Evolutionary conservation across 495 filamentous ascomycete genomes (phyloP).

Genomic region (Barbatosphaeria neglecta): DNA sequence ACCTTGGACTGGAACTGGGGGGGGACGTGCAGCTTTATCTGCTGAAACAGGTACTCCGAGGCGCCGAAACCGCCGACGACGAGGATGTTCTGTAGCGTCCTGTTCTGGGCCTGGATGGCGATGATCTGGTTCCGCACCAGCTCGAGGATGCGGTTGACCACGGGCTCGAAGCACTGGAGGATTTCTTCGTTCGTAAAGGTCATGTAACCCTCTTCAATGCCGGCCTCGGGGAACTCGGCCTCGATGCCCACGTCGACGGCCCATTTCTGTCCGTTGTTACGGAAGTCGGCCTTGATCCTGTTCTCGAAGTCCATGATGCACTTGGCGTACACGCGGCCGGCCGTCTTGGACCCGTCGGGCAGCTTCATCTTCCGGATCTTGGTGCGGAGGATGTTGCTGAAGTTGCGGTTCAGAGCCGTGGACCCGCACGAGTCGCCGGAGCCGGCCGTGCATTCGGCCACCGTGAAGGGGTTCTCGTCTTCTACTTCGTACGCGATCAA

Average conservation of each 20-base stretch:
- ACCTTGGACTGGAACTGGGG: slow-evolving; percentile 71
- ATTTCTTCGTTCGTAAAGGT: slow-evolving; percentile 76
- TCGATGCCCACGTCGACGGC: slow-evolving; percentile 68
- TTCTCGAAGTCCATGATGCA: slow-evolving; percentile 77
- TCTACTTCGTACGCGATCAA: slow-evolving; percentile 69
- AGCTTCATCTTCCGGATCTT: slow-evolving; percentile 74
- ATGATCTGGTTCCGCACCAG: slow-evolving; percentile 69
- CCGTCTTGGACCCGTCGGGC: slow-evolving; percentile 62
- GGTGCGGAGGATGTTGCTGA: slow-evolving; percentile 61
- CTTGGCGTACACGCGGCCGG: slow-evolving; percentile 64
- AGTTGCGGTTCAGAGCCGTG: slow-evolving; percentile 63
- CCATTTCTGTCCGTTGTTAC: slow-evolving; percentile 73
- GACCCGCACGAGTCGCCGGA: slow-evolving; percentile 67
- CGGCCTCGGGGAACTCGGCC: slow-evolving; percentile 64
- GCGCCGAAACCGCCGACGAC: slow-evolving; percentile 67
- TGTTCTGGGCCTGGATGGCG: slow-evolving; percentile 64
- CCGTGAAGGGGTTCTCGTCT: slow-evolving; percentile 63
- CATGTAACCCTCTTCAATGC: slow-evolving; percentile 71
- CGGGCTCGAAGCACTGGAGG: slow-evolving; percentile 65
- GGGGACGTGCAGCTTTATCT: slow-evolving; percentile 73
- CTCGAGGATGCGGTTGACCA: slow-evolving; percentile 63
- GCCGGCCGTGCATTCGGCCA: slow-evolving; percentile 63
- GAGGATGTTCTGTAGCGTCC: slow-evolving; percentile 59
- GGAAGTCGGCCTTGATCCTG: slow-evolving; percentile 68
- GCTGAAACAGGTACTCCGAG: slow-evolving; percentile 69